A percentile compares a stretch with the other conserved stretches of the same genome.
Conservation (phyloP, 805 yeast genomes). For the Sugiyamaella valdiviana region DNA sequence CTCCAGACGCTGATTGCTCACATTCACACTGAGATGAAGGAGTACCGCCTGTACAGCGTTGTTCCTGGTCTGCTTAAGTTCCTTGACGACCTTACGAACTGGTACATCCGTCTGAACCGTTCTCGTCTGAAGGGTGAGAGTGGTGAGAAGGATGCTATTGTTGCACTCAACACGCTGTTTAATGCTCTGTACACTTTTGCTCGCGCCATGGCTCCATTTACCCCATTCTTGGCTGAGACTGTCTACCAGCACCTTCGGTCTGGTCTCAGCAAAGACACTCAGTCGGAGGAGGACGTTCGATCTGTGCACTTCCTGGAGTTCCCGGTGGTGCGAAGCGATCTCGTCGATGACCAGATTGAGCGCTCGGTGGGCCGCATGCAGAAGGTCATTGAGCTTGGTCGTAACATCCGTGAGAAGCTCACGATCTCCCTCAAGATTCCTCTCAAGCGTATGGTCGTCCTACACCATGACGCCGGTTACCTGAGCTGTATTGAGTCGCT, state of each 20-base stretch:
- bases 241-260: conserved; percentile 72
- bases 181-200: conserved; percentile 84
- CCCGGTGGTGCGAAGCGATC: conserved; percentile 75
- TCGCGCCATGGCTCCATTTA: conserved; percentile 98
- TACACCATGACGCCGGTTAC: conserved; percentile 72
- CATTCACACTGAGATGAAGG: conserved; percentile 84
- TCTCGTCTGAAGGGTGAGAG: conserved; percentile 94
- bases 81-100: conserved; percentile 92
- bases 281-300: conserved; percentile 54
- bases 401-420: conserved; percentile 95
- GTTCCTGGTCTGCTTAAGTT: conserved; percentile 85
- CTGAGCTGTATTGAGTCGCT: conserved; percentile 72
- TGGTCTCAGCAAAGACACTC: conserved; percentile 36
- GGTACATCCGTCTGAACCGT: conserved; percentile 98
- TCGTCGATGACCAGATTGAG: conserved; percentile 78
- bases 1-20: conserved; percentile 81
- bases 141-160: conserved; percentile 75
- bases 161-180: conserved; percentile 84
- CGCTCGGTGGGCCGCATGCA: conserved; percentile 92
- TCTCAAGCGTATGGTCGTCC: conserved; percentile 74
- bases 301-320: conserved; percentile 93
- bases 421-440: conserved; percentile 92
- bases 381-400: conserved; percentile 90
- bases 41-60: conserved; percentile 88
- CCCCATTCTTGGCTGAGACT: conserved; percentile 90